phyloP scores from a whole-genome alignment of 1,284 basidiomycete genomes.

The Paramarasmius palmivorus region DNA sequence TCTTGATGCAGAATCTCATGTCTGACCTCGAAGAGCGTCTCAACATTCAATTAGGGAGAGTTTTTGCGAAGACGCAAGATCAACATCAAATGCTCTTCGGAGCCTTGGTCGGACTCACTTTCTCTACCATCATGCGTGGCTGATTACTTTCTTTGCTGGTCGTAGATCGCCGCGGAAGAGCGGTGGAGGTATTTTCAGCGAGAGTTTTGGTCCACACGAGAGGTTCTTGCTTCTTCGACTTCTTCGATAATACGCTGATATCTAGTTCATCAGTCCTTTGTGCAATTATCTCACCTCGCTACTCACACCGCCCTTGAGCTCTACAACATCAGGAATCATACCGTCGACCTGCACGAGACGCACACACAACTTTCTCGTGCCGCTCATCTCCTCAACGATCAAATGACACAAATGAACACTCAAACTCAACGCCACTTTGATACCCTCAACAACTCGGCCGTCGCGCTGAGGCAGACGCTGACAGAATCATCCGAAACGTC shows the following conservation, averaged over 20 bases:
- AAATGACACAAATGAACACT: not conserved
- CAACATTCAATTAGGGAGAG: too few species aligned
- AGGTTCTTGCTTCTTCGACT: not conserved
- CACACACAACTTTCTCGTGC: not conserved
- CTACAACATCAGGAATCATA: not conserved
- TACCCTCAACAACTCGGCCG: not conserved
- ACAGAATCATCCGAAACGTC: not conserved
- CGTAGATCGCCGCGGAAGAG: conserved; percentile 3
- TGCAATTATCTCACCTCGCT: conserved; percentile 4
- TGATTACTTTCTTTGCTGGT: not conserved
- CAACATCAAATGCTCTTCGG: too few species aligned
- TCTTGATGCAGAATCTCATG: too few species aligned
- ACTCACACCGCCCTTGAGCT: not conserved
- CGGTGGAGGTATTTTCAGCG: conserved; percentile 9
- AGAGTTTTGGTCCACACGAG: conserved; percentile 11
- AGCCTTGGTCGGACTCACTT: too few species aligned
- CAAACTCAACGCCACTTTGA: not conserved
- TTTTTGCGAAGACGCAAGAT: too few species aligned
- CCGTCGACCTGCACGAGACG: not conserved
- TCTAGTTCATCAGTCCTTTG: conserved; percentile 5
- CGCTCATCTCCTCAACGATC: not conserved
- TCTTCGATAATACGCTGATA: not conserved
- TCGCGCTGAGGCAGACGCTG: not conserved
- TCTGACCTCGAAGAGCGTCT: too few species aligned
- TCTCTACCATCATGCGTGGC: not conserved